A percentile compares a stretch with the other conserved stretches of the same genome.
These are phyloP conservation scores for Emydomyces testavorans DNA, from an alignment of 2,329 filamentous ascomycete genomes.

Conservation along the genomic window DNA sequence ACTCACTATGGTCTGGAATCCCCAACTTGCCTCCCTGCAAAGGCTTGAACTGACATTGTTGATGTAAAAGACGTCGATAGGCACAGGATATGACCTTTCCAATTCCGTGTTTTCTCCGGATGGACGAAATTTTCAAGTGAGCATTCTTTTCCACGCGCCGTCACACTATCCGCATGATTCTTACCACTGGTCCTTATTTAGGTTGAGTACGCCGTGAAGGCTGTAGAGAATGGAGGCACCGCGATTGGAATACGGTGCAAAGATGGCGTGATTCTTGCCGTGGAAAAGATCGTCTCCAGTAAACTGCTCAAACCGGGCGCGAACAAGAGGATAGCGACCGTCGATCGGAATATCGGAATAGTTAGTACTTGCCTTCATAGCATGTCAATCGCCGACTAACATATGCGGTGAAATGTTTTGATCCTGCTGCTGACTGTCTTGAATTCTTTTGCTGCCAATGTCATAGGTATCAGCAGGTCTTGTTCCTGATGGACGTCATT, in stretches of 20 bases:
- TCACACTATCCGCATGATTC: background rate
- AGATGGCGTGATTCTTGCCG: constrained; percentile 87
- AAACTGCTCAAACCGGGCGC: constrained; percentile 90
- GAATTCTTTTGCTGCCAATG: background rate
- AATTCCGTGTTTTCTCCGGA: constrained; percentile 99
- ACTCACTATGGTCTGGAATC: constrained; percentile 7
- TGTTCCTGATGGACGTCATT: constrained; percentile 88
- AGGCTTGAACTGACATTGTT: background rate
- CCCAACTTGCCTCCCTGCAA: background rate
- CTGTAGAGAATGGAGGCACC: constrained; percentile 94
- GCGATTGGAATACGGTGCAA: constrained; percentile 94
- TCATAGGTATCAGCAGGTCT: constrained; percentile 84
- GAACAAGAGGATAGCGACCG: constrained; percentile 92
- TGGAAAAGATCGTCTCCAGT: constrained; percentile 92
- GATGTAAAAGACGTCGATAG: constrained; percentile 77
- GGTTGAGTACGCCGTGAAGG: constrained; percentile 95
- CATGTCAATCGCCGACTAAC: too few species aligned
- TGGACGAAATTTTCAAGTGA: constrained; percentile 93
- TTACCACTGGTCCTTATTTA: constrained; percentile 20
- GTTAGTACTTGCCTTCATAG: constrained; percentile 49
- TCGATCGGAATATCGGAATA: constrained; percentile 86
- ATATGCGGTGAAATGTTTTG: background rate
- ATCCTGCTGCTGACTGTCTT: constrained; percentile 7
- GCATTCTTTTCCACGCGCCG: background rate
- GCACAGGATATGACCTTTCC: constrained; percentile 96